phyloP scores from a whole-genome alignment of 306 rosid species.

The Fragaria nilgerrensis region DNA sequence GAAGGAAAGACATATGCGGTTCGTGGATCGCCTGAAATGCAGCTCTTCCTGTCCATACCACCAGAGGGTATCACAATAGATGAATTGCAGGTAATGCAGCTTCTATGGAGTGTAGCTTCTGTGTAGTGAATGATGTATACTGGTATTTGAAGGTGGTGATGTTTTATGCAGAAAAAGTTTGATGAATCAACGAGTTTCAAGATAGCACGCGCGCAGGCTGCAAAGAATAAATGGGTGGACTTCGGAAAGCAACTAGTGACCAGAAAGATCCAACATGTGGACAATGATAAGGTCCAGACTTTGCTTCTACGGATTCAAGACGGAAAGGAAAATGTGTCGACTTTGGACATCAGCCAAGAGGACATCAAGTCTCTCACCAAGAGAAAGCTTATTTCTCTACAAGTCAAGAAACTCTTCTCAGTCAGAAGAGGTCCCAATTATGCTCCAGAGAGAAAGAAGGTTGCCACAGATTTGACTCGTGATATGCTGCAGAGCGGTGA shows the following conservation, averaged over 20 bases:
- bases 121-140: neutral
- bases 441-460: slow-evolving; percentile 77
- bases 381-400: slow-evolving; percentile 67
- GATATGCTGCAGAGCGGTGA: slow-evolving; percentile 82
- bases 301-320: slow-evolving; percentile 62
- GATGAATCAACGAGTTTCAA: slow-evolving; percentile 54
- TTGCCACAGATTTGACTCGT: slow-evolving; percentile 74
- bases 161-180: slow-evolving; percentile 64
- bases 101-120: neutral
- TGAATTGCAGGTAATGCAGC: slow-evolving; percentile 57
- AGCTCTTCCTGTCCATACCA: slow-evolving; percentile 66
- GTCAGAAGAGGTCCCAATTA: slow-evolving; percentile 70
- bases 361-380: slow-evolving; percentile 69
- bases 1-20: slow-evolving; percentile 70
- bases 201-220: slow-evolving; percentile 82
- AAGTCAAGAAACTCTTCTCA: slow-evolving; percentile 70
- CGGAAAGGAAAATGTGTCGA: slow-evolving; percentile 41
- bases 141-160: neutral
- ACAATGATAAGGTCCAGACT: slow-evolving; percentile 70
- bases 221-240: slow-evolving; percentile 82
- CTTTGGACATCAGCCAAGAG: slow-evolving; percentile 50
- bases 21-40: slow-evolving; percentile 77
- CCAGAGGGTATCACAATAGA: slow-evolving; percentile 76
- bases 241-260: slow-evolving; percentile 70
- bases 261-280: slow-evolving; percentile 63